phyloP scores from a whole-genome alignment of 495 filamentous ascomycete genomes.

The Glutinoglossum americanum region DNA sequence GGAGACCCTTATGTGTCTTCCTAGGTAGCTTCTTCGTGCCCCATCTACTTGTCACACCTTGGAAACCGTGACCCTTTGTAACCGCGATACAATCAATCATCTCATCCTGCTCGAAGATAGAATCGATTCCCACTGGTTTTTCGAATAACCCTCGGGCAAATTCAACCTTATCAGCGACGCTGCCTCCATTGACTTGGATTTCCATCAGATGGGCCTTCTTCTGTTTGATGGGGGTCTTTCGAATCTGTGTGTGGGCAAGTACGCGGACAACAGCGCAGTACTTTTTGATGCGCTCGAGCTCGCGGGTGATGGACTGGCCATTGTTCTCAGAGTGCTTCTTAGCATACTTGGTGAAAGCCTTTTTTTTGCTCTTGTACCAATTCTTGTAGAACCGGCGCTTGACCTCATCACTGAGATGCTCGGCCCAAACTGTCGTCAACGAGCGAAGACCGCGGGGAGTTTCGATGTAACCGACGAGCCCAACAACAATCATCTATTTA shows the following conservation, averaged over 20 bases:
- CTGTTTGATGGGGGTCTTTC: conserved; percentile 98
- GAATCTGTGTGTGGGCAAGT: conserved; percentile 97
- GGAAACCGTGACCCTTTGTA: conserved; percentile 98
- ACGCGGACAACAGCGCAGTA: conserved; percentile 99
- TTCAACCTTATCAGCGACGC: conserved; percentile 83
- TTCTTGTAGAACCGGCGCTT: conserved; percentile 99
- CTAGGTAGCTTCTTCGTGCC: conserved; percentile 99
- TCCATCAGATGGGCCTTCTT: conserved; percentile 99
- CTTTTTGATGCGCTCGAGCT: conserved; percentile 99
- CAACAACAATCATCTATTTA: conserved; percentile 90
- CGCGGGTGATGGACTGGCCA: conserved; percentile 75
- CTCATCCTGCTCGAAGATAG: conserved; percentile 99
- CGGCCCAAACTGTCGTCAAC: conserved; percentile 98
- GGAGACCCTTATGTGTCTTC: conserved; percentile 99
- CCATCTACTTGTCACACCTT: conserved; percentile 94
- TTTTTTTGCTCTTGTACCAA: conserved; percentile 99
- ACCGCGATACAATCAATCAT: conserved; percentile 99
- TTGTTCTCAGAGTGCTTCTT: conserved; percentile 94
- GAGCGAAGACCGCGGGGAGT: conserved; percentile 98
- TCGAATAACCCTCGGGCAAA: conserved; percentile 91
- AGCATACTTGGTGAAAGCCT: conserved; percentile 99
- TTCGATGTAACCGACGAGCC: conserved; percentile 99
- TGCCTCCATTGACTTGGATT: conserved; percentile 98
- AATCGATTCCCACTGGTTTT: conserved; percentile 82
- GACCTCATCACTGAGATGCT: conserved; percentile 95